Evolutionary conservation across 176 grass and related monocot genomes (phyloP).

Genomic region (Oryza glumipatula): DNA sequence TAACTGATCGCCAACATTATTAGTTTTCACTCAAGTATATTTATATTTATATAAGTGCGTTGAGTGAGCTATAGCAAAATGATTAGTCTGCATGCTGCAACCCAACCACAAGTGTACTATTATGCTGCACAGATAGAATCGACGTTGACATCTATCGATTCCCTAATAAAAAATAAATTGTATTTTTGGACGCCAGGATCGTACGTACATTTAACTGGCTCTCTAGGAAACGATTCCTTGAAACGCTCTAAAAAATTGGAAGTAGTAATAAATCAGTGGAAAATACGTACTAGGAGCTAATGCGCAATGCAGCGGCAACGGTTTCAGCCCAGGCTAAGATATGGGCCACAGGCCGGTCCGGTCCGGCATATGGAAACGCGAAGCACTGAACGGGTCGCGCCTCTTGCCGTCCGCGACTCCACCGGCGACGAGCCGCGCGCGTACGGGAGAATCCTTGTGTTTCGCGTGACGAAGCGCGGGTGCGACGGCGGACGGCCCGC

Average conservation of each 20-base stretch:
- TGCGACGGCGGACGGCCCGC: too few relatives aligned
- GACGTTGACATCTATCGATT: conserved; percentile 45
- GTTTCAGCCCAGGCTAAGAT: too few relatives aligned
- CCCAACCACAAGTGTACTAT: conserved; percentile 38
- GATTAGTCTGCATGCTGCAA: conserved; percentile 32
- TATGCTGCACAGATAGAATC: conserved; percentile 29
- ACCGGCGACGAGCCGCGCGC: too few relatives aligned
- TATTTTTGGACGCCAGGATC: not conserved
- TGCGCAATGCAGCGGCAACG: too few relatives aligned
- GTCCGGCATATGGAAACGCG: too few relatives aligned
- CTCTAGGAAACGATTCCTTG: not conserved
- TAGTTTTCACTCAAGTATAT: conserved; percentile 8
- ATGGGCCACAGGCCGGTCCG: too few relatives aligned
- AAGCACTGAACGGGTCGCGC: too few relatives aligned
- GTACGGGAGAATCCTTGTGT: too few relatives aligned
- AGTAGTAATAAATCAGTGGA: not conserved
- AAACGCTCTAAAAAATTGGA: not conserved
- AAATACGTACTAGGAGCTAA: too few relatives aligned
- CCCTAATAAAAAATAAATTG: not conserved
- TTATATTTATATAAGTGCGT: conserved; percentile 17
- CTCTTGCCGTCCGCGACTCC: too few relatives aligned
- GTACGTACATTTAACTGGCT: too few relatives aligned
- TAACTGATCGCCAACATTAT: conserved; percentile 32
- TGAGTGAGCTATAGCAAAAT: conserved; percentile 26
- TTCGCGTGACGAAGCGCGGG: too few relatives aligned